phyloP scores from a whole-genome alignment of 345 rosid genomes.

The Rhodamnia rubescens region DNA sequence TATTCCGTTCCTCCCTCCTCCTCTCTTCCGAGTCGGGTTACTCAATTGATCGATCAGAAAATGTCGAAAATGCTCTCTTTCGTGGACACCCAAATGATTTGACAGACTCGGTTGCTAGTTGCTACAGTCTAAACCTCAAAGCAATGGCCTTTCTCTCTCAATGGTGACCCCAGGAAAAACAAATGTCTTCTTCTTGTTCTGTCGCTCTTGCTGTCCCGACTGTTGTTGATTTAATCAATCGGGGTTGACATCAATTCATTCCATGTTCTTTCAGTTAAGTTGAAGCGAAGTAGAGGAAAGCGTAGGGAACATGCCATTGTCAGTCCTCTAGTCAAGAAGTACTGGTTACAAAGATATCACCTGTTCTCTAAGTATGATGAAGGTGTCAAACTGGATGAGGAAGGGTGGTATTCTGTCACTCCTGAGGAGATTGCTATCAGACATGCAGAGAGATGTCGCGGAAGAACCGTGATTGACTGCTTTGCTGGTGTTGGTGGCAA shows the following conservation, averaged over 20 bases:
- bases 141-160: background rate
- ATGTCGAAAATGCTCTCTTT: background rate
- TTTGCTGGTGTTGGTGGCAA: slow-evolving; percentile 46
- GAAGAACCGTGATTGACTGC: slow-evolving; percentile 28
- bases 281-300: background rate
- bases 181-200: background rate
- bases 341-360: slow-evolving; percentile 32
- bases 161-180: background rate
- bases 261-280: background rate
- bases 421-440: slow-evolving; percentile 32
- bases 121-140: background rate
- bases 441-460: slow-evolving; percentile 32
- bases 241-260: background rate
- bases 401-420: slow-evolving; percentile 42
- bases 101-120: background rate
- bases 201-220: background rate
- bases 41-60: background rate
- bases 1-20: background rate
- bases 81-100: background rate
- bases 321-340: slow-evolving; percentile 15
- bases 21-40: background rate
- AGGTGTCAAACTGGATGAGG: slow-evolving; percentile 39
- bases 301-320: background rate
- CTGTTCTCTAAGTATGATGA: slow-evolving; percentile 33
- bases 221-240: background rate